Evolutionary conservation across 768 basidiomycete genomes (phyloP).

Genomic region (Coprinopsis strossmayeri): DNA sequence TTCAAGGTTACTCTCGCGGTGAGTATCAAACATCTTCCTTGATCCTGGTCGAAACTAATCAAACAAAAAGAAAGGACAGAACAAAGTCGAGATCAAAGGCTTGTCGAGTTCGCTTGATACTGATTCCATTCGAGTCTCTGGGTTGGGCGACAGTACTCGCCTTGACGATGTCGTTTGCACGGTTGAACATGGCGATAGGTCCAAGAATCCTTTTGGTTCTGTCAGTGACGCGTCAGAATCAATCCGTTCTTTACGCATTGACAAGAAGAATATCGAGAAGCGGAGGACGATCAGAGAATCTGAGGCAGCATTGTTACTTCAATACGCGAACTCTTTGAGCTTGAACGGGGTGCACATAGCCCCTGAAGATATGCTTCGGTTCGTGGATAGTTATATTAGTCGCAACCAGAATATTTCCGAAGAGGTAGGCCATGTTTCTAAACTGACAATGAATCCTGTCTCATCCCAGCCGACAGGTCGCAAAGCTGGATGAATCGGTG

Average conservation of each 20-base stretch:
- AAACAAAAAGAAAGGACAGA: slow-evolving; percentile 39
- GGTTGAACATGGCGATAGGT: slow-evolving; percentile 20
- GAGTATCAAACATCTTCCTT: slow-evolving; percentile 7
- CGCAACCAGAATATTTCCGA: slow-evolving; percentile 28
- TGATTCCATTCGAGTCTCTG: slow-evolving; percentile 50
- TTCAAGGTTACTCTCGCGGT: slow-evolving; percentile 47
- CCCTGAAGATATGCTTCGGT: slow-evolving; percentile 30
- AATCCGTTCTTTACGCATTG: slow-evolving; percentile 27
- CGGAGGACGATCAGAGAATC: slow-evolving; percentile 33
- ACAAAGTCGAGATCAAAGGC: slow-evolving; percentile 41
- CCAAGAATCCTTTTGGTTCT: too few species aligned
- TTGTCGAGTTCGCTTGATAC: slow-evolving; percentile 46
- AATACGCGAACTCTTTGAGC: slow-evolving; percentile 38
- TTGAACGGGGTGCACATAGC: slow-evolving; percentile 35
- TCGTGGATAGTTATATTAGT: slow-evolving; percentile 36
- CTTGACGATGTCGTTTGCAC: slow-evolving; percentile 54
- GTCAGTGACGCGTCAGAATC: slow-evolving; percentile 23
- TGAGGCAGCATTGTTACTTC: slow-evolving; percentile 34
- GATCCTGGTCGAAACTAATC: neutral
- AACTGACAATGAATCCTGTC: neutral
- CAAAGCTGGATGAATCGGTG: slow-evolving; percentile 33
- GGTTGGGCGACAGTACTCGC: slow-evolving; percentile 39
- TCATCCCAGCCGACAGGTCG: slow-evolving; percentile 17
- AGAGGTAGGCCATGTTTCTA: slow-evolving; percentile 22
- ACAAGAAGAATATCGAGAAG: slow-evolving; percentile 28